A percentile compares a stretch with the other conserved stretches of the same genome.
phyloP scores from a whole-genome alignment of 2,329 filamentous ascomycete genomes.

The Stagonosporopsis chrysanthemi region DNA sequence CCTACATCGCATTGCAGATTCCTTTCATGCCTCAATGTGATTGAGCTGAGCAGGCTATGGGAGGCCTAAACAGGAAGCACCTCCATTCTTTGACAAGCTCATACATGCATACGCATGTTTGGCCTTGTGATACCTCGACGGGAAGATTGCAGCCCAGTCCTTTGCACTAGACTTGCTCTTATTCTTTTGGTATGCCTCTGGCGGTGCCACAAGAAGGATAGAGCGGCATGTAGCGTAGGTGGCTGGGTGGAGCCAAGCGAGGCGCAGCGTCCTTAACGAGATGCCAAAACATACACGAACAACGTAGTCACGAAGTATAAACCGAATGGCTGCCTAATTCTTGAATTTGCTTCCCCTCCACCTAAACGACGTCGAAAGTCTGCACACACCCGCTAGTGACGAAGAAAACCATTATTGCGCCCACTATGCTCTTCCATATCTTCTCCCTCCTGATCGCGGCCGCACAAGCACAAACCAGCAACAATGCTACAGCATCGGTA shows the following conservation, averaged over 20 bases:
- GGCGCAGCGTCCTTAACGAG: constrained; percentile 11
- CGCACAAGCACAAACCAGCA: constrained; percentile 3
- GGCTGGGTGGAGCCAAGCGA: constrained; percentile 13
- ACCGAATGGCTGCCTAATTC: not conserved
- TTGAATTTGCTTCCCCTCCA: too few species aligned
- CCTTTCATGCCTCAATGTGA: not conserved
- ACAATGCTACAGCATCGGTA: not conserved
- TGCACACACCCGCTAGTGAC: not conserved
- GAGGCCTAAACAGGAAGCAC: not conserved
- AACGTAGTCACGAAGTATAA: not conserved
- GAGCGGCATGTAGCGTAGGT: constrained; percentile 9
- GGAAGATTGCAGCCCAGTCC: not conserved
- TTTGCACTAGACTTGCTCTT: not conserved
- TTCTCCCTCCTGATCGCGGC: constrained; percentile 1
- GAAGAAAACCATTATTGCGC: not conserved
- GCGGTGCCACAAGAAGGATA: not conserved
- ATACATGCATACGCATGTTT: too few species aligned
- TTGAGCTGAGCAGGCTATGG: not conserved
- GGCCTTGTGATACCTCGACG: not conserved
- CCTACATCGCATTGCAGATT: not conserved
- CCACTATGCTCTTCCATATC: constrained; percentile 8
- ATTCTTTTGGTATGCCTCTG: not conserved
- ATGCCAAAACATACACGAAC: not conserved
- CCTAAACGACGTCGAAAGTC: not conserved
- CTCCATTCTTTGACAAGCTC: not conserved